Evolutionary conservation across 2,329 filamentous ascomycete genomes (phyloP), one percentile per base, ranked within the genome.

Genomic region (Blastomyces parvus): DNA sequence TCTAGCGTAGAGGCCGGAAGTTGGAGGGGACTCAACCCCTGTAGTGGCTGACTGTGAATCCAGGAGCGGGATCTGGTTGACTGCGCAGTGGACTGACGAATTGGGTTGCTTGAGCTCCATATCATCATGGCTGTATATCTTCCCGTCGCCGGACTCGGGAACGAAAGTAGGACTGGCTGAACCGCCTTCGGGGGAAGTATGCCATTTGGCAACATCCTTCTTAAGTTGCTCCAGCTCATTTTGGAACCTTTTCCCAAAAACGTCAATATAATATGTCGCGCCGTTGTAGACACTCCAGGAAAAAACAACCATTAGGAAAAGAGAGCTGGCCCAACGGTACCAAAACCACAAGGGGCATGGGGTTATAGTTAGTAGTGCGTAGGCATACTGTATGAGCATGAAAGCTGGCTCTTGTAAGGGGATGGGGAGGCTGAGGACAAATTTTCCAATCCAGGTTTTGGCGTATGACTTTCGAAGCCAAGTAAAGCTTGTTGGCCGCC

Each of bases 221-320:
- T 89, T 92, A 78, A 99, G 84, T 61, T 88, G 84, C 73, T 99
- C 92, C 14, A 99, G 82, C 75, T 99, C 94, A 73, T 93, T 96
- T 80, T 99, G 91, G 81, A 99, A 97, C 2, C 92, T 86, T 70
- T 90, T 96, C 62, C 95, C 94, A 74, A 97, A 99, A 1, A 97
- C 90, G 70, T 99, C 94, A 71, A 99, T 97, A 77, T 99, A 99
- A 76, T 89, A 99, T 0, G 92, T 97, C 22, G 94, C 91, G 40
- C 94, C 94, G 70, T 99, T 99, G 79, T 97, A 95, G 63, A 97
- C 88, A 69, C 90, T 95, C 91, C 92, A 97, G 53, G 86, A 82
- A 72, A 99, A 97, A n/a, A 99, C 86, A 2, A 84, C 78, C 62
- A 88, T 81, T 56, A 99, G 81, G 77, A 97, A 99, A 0, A 74